phyloP scores from a whole-genome alignment of 306 rosid genomes.

The Malus orientalis region DNA sequence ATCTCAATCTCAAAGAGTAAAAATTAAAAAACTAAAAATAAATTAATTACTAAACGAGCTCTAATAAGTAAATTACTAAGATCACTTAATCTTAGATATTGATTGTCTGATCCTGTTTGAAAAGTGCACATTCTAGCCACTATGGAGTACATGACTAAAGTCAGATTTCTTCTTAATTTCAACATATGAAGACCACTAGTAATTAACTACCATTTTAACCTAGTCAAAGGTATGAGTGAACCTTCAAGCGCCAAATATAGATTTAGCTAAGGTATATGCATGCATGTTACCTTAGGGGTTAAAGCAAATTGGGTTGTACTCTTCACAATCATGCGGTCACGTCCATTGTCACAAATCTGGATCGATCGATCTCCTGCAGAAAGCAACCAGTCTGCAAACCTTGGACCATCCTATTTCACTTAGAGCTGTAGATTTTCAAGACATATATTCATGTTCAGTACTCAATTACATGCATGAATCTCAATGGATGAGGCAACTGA shows the following conservation, averaged over 20 bases:
- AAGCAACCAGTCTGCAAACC: slow-evolving; percentile 17
- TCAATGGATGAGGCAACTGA: background rate
- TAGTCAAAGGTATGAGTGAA: background rate
- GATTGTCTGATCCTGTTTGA: too few species aligned
- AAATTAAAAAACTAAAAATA: too few species aligned
- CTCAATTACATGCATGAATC: background rate
- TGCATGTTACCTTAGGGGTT: background rate
- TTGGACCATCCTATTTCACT: background rate
- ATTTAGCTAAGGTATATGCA: background rate
- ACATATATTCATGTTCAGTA: background rate
- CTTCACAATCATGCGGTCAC: slow-evolving; percentile 34
- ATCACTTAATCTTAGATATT: background rate
- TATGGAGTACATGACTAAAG: background rate
- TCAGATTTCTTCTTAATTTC: background rate
- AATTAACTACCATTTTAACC: background rate
- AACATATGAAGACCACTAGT: background rate
- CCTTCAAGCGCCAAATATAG: background rate
- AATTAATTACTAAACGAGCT: too few species aligned
- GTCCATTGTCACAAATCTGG: slow-evolving; percentile 20
- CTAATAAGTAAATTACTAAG: too few species aligned
- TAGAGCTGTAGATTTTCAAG: background rate
- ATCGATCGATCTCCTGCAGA: background rate
- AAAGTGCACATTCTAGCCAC: background rate
- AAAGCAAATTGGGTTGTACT: background rate
- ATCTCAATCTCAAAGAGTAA: too few species aligned